phyloP scores from a whole-genome alignment of 116 monocot species.

The Trichopus zeylanicus region DNA sequence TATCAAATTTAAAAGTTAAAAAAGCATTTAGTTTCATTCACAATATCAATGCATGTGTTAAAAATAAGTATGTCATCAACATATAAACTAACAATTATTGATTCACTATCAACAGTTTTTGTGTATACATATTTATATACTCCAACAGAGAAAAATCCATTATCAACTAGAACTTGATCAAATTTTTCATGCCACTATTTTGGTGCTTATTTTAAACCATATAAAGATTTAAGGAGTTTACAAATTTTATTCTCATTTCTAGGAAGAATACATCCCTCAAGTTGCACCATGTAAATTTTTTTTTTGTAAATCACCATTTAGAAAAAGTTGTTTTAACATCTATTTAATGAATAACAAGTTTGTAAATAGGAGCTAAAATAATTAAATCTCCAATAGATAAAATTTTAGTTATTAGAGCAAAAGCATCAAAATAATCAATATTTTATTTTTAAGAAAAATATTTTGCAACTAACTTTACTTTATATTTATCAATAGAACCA shows the following conservation, averaged over 20 bases:
- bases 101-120: too few species aligned
- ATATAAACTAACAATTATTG: neutral
- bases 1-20: slow-evolving; percentile 3
- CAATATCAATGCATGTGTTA: neutral
- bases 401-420: neutral
- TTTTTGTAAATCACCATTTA: too few species aligned
- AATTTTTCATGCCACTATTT: too few species aligned
- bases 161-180: too few species aligned
- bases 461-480: slow-evolving; percentile 1
- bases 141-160: too few species aligned
- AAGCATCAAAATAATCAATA: slow-evolving; percentile 10
- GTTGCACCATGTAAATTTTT: too few species aligned
- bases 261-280: too few species aligned
- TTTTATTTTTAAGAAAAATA: neutral
- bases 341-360: slow-evolving; percentile 3
- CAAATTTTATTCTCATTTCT: too few species aligned
- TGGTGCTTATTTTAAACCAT: too few species aligned
- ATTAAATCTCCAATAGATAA: neutral
- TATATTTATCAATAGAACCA: neutral
- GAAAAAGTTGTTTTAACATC: slow-evolving; percentile 4
- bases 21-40: neutral
- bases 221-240: too few species aligned
- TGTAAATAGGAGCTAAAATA: neutral
- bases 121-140: too few species aligned
- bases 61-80: slow-evolving; percentile 1